A percentile compares a stretch with the other conserved stretches of the same genome.
phyloP scores from a whole-genome alignment of 768 basidiomycete species.

The Hysterangium stoloniferum region DNA sequence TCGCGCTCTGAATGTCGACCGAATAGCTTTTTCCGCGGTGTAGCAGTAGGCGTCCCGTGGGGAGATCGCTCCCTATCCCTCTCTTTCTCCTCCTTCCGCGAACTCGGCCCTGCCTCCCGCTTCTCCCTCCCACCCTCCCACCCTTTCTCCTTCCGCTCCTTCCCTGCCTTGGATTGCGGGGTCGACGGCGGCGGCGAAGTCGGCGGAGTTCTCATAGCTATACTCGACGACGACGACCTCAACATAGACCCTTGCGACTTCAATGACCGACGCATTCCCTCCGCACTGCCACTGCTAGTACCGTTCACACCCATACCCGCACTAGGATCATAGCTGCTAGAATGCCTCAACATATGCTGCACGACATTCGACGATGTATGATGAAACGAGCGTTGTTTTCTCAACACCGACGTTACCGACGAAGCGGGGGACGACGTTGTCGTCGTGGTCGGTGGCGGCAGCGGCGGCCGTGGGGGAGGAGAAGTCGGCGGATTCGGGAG shows the following conservation, averaged over 20 bases:
- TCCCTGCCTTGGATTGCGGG: neutral
- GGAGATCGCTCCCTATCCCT: too few species aligned
- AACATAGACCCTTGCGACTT: too few species aligned
- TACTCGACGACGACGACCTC: neutral
- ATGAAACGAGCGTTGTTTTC: conserved; percentile 10
- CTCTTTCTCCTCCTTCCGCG: too few species aligned
- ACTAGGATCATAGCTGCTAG: conserved; percentile 3
- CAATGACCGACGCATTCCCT: too few species aligned
- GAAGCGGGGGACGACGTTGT: neutral
- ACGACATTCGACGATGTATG: neutral
- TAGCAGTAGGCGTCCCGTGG: too few species aligned
- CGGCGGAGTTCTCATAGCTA: neutral
- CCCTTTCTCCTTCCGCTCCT: too few species aligned
- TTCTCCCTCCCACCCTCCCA: too few species aligned
- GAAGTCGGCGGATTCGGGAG: too few species aligned
- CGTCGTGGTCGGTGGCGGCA: too few species aligned
- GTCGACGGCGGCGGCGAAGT: neutral
- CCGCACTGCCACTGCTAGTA: neutral
- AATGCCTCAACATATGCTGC: neutral
- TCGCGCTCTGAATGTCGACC: neutral
- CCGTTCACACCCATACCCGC: neutral
- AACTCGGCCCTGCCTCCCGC: too few species aligned
- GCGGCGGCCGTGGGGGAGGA: too few species aligned
- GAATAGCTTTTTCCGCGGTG: neutral
- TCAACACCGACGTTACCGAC: neutral